Conservation (phyloP, 2,329 filamentous ascomycete genomes). For the Dothideomycetes sp. region DNA sequence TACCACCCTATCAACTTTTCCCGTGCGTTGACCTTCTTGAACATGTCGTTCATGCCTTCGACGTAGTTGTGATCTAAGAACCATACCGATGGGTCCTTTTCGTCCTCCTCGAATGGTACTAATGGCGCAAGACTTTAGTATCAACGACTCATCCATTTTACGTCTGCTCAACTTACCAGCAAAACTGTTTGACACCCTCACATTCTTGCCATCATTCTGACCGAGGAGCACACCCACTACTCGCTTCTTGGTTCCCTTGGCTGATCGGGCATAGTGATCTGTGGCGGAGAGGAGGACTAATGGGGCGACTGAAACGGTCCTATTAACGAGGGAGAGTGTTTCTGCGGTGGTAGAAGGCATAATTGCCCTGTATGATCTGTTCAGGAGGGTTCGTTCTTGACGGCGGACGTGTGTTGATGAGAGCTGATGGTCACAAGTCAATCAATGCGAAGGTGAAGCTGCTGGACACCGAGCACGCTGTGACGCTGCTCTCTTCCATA, state of each 20-base stretch:
- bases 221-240: constrained; percentile 92
- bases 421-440: background rate
- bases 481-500: no score
- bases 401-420: background rate
- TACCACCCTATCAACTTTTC: constrained; percentile 99
- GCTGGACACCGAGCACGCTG: no score
- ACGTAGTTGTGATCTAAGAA: constrained; percentile 99
- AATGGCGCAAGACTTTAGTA: constrained; percentile 12
- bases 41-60: constrained; percentile 99
- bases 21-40: constrained; percentile 98
- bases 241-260: constrained; percentile 76
- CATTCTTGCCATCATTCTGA: constrained; percentile 91
- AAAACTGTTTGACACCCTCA: constrained; percentile 97
- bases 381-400: background rate
- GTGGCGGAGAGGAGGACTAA: constrained; percentile 95
- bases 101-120: constrained; percentile 99
- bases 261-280: constrained; percentile 94
- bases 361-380: constrained; percentile 23
- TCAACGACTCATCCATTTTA: no score
- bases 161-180: constrained; percentile 75
- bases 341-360: constrained; percentile 98
- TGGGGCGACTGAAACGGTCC: constrained; percentile 92
- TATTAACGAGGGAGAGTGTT: constrained; percentile 85
- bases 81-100: constrained; percentile 97
- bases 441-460: no score